Evolutionary conservation across 768 basidiomycete genomes (phyloP).

Genomic region (Leucocoprinus leucothites): DNA sequence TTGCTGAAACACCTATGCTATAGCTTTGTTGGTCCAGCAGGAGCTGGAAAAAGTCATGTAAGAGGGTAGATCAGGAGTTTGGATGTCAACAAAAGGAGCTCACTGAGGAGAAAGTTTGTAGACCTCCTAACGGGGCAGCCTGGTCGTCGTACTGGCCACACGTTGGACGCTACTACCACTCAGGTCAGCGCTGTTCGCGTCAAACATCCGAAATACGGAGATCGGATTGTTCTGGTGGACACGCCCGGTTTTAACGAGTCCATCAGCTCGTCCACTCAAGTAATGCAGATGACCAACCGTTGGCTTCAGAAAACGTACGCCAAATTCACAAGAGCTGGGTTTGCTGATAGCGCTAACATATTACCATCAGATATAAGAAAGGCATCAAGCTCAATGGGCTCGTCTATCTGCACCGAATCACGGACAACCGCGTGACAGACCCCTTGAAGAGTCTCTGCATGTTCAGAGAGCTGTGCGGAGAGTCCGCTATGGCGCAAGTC

Average conservation of each 20-base stretch:
- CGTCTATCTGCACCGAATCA: slow-evolving; percentile 15
- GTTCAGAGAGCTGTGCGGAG: slow-evolving; percentile 13
- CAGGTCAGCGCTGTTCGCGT: slow-evolving; percentile 2
- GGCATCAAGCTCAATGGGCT: slow-evolving; percentile 11
- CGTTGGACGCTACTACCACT: neutral
- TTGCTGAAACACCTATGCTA: neutral
- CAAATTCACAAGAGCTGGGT: neutral
- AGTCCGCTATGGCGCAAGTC: slow-evolving; percentile 8
- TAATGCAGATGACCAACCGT: neutral
- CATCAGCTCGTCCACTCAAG: neutral
- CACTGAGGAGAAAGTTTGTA: neutral
- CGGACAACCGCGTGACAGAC: slow-evolving; percentile 8
- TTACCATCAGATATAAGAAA: slow-evolving; percentile 3
- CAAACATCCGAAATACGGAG: neutral
- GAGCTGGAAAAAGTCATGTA: slow-evolving; percentile 9
- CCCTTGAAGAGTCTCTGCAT: slow-evolving; percentile 11
- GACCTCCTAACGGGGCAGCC: slow-evolving; percentile 8
- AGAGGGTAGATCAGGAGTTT: neutral
- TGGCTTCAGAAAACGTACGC: slow-evolving; percentile 8
- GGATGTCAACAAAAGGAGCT: neutral
- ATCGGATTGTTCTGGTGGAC: slow-evolving; percentile 10
- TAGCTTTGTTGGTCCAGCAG: slow-evolving; percentile 6
- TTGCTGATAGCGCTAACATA: neutral
- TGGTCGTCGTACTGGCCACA: neutral
- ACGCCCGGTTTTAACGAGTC: slow-evolving; percentile 10